These are phyloP conservation scores for Phyllosticta ampelicida DNA, from an alignment of 2,329 filamentous ascomycete genomes.

Conservation along the genomic window DNA sequence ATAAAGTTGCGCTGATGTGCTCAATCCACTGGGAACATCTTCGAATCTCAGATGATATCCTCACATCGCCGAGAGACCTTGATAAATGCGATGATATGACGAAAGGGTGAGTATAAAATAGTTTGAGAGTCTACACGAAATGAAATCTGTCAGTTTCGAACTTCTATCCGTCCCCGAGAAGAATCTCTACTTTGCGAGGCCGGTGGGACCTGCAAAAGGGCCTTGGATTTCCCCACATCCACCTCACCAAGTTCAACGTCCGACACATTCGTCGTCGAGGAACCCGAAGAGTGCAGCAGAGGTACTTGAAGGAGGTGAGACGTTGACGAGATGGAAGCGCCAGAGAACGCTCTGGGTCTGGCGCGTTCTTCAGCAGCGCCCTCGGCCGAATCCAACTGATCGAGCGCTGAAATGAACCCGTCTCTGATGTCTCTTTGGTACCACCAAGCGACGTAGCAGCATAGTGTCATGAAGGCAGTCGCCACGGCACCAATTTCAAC, in stretches of 20 bases:
- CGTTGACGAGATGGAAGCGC: neutral
- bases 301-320: neutral
- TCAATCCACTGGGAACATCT: neutral
- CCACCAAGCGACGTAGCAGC: slow-evolving; percentile 6
- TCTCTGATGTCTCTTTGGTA: neutral
- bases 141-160: neutral
- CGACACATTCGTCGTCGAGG: neutral
- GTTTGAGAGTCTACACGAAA: neutral
- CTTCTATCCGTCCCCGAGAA: neutral
- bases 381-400: neutral
- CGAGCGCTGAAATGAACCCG: neutral
- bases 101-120: neutral
- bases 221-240: neutral
- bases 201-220: neutral
- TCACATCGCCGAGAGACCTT: neutral
- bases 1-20: neutral
- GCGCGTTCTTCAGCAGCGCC: neutral
- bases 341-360: neutral
- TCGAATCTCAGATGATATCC: neutral
- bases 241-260: neutral
- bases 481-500: slow-evolving; percentile 5
- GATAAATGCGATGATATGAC: neutral
- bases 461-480: slow-evolving; percentile 1
- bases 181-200: neutral
- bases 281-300: neutral